Evolutionary conservation across 2,329 filamentous ascomycete species (phyloP), one percentile per base, ranked within the genome.

Genomic region (Penicillium polonicum): DNA sequence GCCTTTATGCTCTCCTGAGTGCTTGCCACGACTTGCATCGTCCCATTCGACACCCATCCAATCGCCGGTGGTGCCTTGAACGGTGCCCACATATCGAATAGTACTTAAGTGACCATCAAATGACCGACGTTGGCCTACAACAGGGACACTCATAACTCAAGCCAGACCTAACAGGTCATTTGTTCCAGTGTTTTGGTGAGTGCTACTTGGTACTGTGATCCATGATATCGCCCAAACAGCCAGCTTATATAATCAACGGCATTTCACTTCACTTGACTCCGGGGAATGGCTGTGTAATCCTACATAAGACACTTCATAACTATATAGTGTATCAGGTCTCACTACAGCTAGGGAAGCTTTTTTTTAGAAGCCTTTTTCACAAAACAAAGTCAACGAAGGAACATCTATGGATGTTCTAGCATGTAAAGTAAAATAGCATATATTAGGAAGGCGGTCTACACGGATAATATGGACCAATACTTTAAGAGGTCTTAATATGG

Each of bases 1-100:
- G 59, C 89, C 91, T 62, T 89, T 86, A 75, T 95, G 87, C 60
- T 88, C 86, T 58, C 94, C 94, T 69, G 93, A 85, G 76, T 99
- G 92, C 79, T 97, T 97, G 60, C 94, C 94, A 68, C 92, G 84
- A 38, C 81, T 82, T 56, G 87, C 79, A 73, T 97, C 90, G 76
- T 97, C 93, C 94, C 94, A 99, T 82, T 99, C 94, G 48, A 97
- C 91, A 46, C 94, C 94, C 35, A 97, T 83, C 92, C 93, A 97
- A 61, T 83, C 80, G 48, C 91, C 90, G 43, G 84, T 81, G 9
- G 91, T 92, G 65, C 89, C 90, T 50, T 85, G 81, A 8, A 97
- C 88, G 35, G 83, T 74, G 44, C 94, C 94, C 60, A 90, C 77
- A 71, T 92, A 97, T 60, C 91, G 87, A 57, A 97, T 83, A 1